These are phyloP conservation scores for Botrytis porri DNA, from an alignment of 2,329 filamentous ascomycete genomes.

Conservation along the genomic window DNA sequence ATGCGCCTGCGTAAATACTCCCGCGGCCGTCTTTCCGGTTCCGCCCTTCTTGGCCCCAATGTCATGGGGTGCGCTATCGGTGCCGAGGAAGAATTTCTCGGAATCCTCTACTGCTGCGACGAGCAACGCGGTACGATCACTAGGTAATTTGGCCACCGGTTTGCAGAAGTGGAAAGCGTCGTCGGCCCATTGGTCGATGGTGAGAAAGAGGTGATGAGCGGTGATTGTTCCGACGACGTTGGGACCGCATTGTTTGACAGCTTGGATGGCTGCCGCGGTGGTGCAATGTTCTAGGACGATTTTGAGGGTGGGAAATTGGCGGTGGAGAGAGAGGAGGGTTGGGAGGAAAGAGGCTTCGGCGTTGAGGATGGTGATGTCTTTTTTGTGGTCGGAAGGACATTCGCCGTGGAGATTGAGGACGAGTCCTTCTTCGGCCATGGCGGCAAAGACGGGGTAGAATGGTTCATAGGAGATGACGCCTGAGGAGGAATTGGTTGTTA, in stretches of 20 bases:
- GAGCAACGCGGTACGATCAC: slow-evolving; percentile 47
- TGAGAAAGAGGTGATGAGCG: slow-evolving; percentile 21
- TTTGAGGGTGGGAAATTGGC: slow-evolving; percentile 66
- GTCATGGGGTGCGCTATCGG: slow-evolving; percentile 62
- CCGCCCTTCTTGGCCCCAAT: slow-evolving; percentile 55
- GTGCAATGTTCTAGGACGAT: slow-evolving; percentile 82
- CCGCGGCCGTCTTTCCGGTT: slow-evolving; percentile 50
- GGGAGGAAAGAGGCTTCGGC: slow-evolving; percentile 75
- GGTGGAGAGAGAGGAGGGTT: slow-evolving; percentile 68
- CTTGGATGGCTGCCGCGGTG: slow-evolving; percentile 73
- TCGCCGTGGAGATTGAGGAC: slow-evolving; percentile 91
- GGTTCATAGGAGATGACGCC: slow-evolving; percentile 67
- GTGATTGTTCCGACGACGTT: slow-evolving; percentile 53
- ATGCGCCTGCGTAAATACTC: slow-evolving; percentile 71
- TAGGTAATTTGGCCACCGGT: slow-evolving; percentile 41
- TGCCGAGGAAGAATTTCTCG: slow-evolving; percentile 66
- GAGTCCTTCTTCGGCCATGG: slow-evolving; percentile 79
- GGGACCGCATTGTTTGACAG: slow-evolving; percentile 71
- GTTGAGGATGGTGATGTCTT: slow-evolving; percentile 26
- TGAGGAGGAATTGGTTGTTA: slow-evolving; percentile 63
- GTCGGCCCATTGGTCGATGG: slow-evolving; percentile 17
- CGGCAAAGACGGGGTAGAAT: slow-evolving; percentile 75
- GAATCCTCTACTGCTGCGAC: slow-evolving; percentile 55
- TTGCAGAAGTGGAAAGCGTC: slow-evolving; percentile 50
- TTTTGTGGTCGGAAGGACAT: slow-evolving; percentile 46